Percentiles rank a stretch among this genome's conserved stretches.
These are phyloP conservation scores for Spergularia bocconei DNA, from an alignment of 148 eudicot genomes.

Conservation along the genomic window DNA sequence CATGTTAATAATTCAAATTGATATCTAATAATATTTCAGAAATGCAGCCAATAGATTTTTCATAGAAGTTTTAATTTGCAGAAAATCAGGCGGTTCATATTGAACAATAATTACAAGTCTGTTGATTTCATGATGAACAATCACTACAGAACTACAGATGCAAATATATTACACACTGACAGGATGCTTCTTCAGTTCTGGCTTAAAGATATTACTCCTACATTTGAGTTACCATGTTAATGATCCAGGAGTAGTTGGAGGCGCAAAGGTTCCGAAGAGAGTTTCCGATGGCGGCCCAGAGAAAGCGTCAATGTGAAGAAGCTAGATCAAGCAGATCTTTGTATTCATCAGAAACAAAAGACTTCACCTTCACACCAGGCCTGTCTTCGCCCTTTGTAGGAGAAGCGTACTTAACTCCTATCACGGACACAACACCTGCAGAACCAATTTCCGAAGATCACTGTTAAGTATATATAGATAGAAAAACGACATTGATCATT, in stretches of 20 bases:
- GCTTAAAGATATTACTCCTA: background rate
- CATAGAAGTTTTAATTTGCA: too few species aligned
- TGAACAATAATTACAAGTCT: too few species aligned
- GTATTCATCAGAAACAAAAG: slow-evolving; percentile 55
- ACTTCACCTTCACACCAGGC: slow-evolving; percentile 45
- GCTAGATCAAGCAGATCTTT: slow-evolving; percentile 52
- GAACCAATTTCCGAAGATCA: background rate
- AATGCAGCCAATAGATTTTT: too few species aligned
- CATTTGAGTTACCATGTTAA: background rate
- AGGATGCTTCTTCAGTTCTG: background rate
- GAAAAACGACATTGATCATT: background rate
- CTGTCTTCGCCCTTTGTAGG: slow-evolving; percentile 42
- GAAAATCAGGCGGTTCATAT: too few species aligned
- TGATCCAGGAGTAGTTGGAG: background rate
- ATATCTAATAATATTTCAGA: too few species aligned
- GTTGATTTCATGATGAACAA: background rate
- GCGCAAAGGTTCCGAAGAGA: background rate
- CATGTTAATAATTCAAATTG: too few species aligned
- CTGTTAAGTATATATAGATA: too few species aligned
- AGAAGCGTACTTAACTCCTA: slow-evolving; percentile 64
- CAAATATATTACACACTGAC: background rate
- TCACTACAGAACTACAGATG: background rate
- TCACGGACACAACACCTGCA: slow-evolving; percentile 62
- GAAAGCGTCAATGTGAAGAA: slow-evolving; percentile 41
- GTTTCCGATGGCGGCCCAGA: background rate